Evolutionary conservation across 202 grass and related monocot species (phyloP).

Genomic region (Digitaria exilis): DNA sequence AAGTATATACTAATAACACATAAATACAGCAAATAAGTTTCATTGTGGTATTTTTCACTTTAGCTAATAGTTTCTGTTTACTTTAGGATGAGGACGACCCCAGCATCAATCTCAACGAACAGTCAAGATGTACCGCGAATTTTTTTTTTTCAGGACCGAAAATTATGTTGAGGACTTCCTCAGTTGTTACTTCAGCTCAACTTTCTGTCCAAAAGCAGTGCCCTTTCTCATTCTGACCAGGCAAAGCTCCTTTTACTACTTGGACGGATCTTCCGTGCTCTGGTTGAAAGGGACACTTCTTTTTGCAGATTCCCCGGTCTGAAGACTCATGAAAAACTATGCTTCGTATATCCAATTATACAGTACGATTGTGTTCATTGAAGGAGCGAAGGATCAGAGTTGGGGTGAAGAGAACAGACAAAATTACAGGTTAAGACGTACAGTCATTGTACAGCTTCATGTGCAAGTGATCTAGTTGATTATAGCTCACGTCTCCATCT

Average conservation of each 20-base stretch:
- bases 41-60: too few relatives aligned
- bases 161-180: background rate
- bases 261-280: conserved; percentile 24
- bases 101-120: conserved; percentile 27
- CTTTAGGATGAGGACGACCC: background rate
- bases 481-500: conserved; percentile 9
- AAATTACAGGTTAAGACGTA: background rate
- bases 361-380: conserved; percentile 2
- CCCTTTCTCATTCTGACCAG: conserved; percentile 20
- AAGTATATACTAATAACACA: too few relatives aligned
- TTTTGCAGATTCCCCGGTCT: conserved; percentile 22
- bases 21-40: too few relatives aligned
- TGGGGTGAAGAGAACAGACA: background rate
- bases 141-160: background rate
- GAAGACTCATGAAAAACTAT: conserved; percentile 12
- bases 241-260: conserved; percentile 35
- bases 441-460: conserved; percentile 1
- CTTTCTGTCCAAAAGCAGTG: conserved; percentile 28
- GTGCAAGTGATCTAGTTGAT: conserved; percentile 31
- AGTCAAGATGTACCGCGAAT: background rate
- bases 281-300: conserved; percentile 19
- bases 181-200: conserved; percentile 12
- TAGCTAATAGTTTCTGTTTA: background rate
- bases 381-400: background rate
- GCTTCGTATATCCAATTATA: background rate